Evolutionary conservation across 306 rosid species (phyloP), one percentile per base, ranked within the genome.

Genomic region (Acacia melanoxylon): DNA sequence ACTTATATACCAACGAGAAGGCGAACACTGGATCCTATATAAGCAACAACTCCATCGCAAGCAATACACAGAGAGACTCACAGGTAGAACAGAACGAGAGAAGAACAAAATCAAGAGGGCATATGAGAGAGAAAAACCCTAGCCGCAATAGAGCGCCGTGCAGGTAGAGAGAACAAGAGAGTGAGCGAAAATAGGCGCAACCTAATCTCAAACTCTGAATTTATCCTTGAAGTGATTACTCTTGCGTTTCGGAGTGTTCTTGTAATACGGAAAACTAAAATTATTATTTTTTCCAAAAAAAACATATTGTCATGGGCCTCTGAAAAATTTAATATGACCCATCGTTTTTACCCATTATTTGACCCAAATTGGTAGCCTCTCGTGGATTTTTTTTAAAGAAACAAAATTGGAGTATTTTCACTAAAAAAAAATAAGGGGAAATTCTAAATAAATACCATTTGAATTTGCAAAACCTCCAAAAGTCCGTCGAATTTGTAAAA

Each of bases 141-240:
- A 90, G 97, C 95, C 96, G 94, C 97, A 81, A 87, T 44, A 76
- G 83, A 69, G 78, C 15, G 8, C 40, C n/a, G 73, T 16, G 79
- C 0, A 75, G 16, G 54, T 6, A 59, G 7, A 49, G 41, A 59
- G 44, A 82, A 44, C 20, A 80, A 29, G 61, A 59, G 83, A 19
- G 74, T 4, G 16, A 49, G 86, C 2, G 77, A 51, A 14, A 68
- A 54, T 4, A 2, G 35, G 61, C 49, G 6, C 78, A 86, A 82
- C 90, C 90, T 87, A 87, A 84, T 87, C 91, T 81, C 54, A 71
- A 76, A 63, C 45, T 22, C 42, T 37, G 67, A 73, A 82, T 89
- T 88, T 87, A 82, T 82, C 74, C 75, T 41, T 54, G 41, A 35
- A 4, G 49, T 4, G 72, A 1, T 19, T 10, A 10, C 49, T 20